These are phyloP conservation scores for Candida anglica DNA, from an alignment of 805 yeast species.

Conservation along the genomic window DNA sequence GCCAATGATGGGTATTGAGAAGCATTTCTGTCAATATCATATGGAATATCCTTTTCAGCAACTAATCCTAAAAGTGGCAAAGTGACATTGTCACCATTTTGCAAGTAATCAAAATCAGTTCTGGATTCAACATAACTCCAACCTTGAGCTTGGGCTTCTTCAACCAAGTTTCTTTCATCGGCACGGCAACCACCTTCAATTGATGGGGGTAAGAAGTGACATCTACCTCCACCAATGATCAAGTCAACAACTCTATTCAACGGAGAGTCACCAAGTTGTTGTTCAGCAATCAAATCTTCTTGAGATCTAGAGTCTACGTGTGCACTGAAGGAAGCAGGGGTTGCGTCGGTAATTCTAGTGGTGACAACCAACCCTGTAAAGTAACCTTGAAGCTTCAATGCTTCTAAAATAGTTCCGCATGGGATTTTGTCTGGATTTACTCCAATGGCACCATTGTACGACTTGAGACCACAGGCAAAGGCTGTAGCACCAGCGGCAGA, in stretches of 20 bases:
- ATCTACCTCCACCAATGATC: constrained; percentile 88
- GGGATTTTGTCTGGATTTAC: constrained; percentile 67
- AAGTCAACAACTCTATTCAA: constrained; percentile 78
- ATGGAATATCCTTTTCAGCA: constrained; percentile 78
- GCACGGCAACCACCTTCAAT: constrained; percentile 62
- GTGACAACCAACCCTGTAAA: constrained; percentile 89
- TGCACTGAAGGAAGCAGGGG: constrained; percentile 85
- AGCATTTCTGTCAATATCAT: constrained; percentile 71
- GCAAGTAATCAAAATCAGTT: constrained; percentile 49
- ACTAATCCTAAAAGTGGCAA: constrained; percentile 77
- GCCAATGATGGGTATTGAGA: constrained; percentile 67
- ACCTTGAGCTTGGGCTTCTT: constrained; percentile 56
- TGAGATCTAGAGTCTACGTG: constrained; percentile 74
- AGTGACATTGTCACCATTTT: constrained; percentile 56
- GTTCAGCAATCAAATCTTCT: constrained; percentile 84
- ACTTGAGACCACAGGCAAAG: constrained; percentile 76
- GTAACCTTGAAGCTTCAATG: constrained; percentile 77
- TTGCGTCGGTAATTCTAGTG: constrained; percentile 89
- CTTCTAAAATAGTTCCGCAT: constrained; percentile 86
- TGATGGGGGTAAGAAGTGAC: constrained; percentile 66
- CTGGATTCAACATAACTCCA: constrained; percentile 64
- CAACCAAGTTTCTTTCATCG: constrained; percentile 66
- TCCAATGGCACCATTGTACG: constrained; percentile 91
- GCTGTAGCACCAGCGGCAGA: constrained; percentile 98
- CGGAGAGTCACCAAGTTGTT: constrained; percentile 78